These are phyloP conservation scores for Pseudogymnoascus sp. DNA, from an alignment of 2,329 filamentous ascomycete species.

Conservation along the genomic window DNA sequence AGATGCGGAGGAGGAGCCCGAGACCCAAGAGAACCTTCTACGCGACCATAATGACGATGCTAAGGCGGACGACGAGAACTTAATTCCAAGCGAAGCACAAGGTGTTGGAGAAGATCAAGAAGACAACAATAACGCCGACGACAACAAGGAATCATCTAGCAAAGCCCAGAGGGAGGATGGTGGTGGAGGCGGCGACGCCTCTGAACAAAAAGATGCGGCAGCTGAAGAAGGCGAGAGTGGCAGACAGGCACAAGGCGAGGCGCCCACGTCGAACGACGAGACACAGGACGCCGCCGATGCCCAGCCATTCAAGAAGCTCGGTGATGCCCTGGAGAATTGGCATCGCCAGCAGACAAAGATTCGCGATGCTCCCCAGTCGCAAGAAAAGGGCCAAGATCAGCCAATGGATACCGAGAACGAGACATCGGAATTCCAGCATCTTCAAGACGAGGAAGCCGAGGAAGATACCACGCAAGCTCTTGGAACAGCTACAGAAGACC, in stretches of 20 bases:
- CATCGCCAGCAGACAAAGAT: conserved; percentile 85
- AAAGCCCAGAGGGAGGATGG: conserved; percentile 61
- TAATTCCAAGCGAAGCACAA: conserved; percentile 55
- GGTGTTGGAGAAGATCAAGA: conserved; percentile 60
- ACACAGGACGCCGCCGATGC: conserved; percentile 38
- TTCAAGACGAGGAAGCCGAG: conserved; percentile 72
- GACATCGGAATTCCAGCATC: conserved; percentile 86
- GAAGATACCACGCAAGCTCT: conserved; percentile 80
- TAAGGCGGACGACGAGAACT: conserved; percentile 52
- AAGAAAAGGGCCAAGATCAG: conserved; percentile 31
- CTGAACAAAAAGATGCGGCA: conserved; percentile 55
- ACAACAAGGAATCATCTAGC: conserved; percentile 52
- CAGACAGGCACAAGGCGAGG: conserved; percentile 36
- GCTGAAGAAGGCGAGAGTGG: conserved; percentile 55
- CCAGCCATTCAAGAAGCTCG: conserved; percentile 88
- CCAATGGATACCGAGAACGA: conserved; percentile 47
- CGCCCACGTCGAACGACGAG: conserved; percentile 29
- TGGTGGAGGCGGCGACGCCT: conserved; percentile 56
- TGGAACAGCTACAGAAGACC: conserved; percentile 79
- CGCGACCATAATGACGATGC: conserved; percentile 39
- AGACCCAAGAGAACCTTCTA: conserved; percentile 37
- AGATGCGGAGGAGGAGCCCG: conserved; percentile 45
- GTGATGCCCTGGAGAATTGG: conserved; percentile 87
- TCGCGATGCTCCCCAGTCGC: conserved; percentile 40
- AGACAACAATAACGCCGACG: conserved; percentile 50